These are phyloP conservation scores for Globisporangium lucens DNA, from an alignment of 352 stramenopile species.

Conservation along the genomic window DNA sequence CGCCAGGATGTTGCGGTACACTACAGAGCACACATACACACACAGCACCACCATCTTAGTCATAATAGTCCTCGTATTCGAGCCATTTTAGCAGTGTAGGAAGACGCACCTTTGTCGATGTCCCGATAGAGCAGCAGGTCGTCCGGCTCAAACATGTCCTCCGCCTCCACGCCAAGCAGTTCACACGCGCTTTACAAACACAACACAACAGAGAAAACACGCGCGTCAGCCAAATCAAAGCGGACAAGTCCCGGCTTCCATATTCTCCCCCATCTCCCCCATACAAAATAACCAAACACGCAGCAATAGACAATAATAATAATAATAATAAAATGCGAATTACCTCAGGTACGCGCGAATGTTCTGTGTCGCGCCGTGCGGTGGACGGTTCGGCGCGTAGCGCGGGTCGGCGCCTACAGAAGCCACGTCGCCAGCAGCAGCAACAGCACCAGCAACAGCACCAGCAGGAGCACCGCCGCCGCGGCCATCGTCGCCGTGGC, in stretches of 20 bases:
- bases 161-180: constrained; percentile 47
- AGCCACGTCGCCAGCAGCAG: background rate
- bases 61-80: background rate
- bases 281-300: background rate
- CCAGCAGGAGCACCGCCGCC: background rate
- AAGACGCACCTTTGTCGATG: constrained; percentile 60
- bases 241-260: background rate
- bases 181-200: constrained; percentile 51
- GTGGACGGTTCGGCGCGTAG: constrained; percentile 4
- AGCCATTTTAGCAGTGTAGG: background rate
- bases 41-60: background rate
- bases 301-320: background rate
- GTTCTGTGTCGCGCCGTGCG: constrained; percentile 34
- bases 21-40: constrained; percentile 23
- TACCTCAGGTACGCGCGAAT: constrained; percentile 69
- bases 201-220: background rate
- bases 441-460: background rate
- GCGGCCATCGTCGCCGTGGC: background rate
- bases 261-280: background rate
- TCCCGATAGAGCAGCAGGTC: constrained; percentile 58
- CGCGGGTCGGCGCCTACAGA: background rate
- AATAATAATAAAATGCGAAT: background rate
- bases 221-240: background rate
- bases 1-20: constrained; percentile 78
- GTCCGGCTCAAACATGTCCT: constrained; percentile 70